Evolutionary conservation across 352 stramenopile species (phyloP).

Genomic region (Globisporangium nagaii): DNA sequence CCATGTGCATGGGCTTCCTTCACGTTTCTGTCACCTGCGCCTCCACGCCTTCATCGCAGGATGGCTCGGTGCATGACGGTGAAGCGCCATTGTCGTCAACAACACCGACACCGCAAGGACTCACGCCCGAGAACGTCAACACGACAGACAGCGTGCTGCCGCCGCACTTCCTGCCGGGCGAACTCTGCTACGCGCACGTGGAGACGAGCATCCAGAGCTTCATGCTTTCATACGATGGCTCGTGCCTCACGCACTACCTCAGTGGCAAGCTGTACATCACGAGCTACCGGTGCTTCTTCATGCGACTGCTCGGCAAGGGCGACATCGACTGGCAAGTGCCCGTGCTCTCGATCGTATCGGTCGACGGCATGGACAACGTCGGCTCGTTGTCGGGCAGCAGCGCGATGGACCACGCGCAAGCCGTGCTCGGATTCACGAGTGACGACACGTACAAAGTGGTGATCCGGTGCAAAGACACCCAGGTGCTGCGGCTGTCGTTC

Average conservation of each 20-base stretch:
- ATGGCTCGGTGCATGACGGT: slow-evolving; percentile 7
- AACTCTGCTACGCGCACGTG: slow-evolving; percentile 76
- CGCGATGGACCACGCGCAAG: slow-evolving; percentile 53
- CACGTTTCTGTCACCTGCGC: slow-evolving; percentile 21
- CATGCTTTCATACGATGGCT: slow-evolving; percentile 55
- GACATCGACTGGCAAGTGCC: slow-evolving; percentile 75
- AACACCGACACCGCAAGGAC: not conserved
- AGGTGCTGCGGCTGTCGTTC: slow-evolving; percentile 62
- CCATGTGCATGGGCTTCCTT: slow-evolving; percentile 69
- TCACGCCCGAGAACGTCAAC: not conserved
- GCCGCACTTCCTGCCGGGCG: slow-evolving; percentile 53
- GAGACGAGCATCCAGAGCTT: slow-evolving; percentile 65
- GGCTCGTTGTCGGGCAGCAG: slow-evolving; percentile 16
- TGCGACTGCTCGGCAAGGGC: slow-evolving; percentile 30
- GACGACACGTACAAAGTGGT: slow-evolving; percentile 61
- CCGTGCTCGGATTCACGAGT: slow-evolving; percentile 45
- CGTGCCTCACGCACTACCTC: slow-evolving; percentile 64
- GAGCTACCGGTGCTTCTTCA: slow-evolving; percentile 83
- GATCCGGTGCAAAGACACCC: slow-evolving; percentile 77
- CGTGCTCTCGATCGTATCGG: slow-evolving; percentile 65
- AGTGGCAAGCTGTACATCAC: slow-evolving; percentile 77
- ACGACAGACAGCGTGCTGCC: slow-evolving; percentile 1
- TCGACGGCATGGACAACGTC: slow-evolving; percentile 48
- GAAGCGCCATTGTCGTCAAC: not conserved
- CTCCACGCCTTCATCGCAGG: slow-evolving; percentile 4